These are phyloP conservation scores for Petasospora rhodanensis DNA, from an alignment of 1,139 yeast species.

Conservation along the genomic window DNA sequence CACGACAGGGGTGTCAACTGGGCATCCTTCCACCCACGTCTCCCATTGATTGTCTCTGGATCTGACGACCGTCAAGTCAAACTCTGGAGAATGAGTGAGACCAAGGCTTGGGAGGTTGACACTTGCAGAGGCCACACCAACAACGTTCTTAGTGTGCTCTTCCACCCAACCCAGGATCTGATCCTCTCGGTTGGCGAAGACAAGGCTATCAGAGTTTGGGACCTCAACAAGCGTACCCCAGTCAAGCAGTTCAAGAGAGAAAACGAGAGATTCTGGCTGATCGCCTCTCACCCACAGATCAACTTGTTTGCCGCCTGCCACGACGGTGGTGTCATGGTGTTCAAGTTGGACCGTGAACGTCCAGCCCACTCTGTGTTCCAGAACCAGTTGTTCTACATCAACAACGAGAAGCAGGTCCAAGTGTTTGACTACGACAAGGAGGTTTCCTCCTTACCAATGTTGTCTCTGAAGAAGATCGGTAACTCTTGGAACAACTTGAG, in stretches of 20 bases:
- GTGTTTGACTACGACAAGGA: constrained; percentile 59
- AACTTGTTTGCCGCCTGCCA: constrained; percentile 96
- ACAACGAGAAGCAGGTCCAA: constrained; percentile 84
- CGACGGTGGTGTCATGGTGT: constrained; percentile 97
- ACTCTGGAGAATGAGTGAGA: constrained; percentile 97
- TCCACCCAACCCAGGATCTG: constrained; percentile 92
- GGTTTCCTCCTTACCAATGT: constrained; percentile 70
- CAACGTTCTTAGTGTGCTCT: constrained; percentile 81
- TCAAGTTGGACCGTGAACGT: constrained; percentile 95
- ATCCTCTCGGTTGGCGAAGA: constrained; percentile 94
- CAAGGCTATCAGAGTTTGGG: constrained; percentile 97
- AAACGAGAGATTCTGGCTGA: constrained; percentile 90
- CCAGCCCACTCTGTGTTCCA: constrained; percentile 82
- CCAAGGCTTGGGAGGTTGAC: constrained; percentile 99
- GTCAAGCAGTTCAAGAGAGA: constrained; percentile 95
- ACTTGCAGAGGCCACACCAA: constrained; percentile 97
- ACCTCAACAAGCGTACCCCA: constrained; percentile 86
- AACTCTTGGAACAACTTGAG: constrained; percentile 83
- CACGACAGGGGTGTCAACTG: constrained; percentile 98
- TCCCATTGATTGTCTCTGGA: constrained; percentile 92
- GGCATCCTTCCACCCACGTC: constrained; percentile 97
- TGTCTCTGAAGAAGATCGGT: constrained; percentile 80
- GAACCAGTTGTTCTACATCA: constrained; percentile 66
- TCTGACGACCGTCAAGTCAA: constrained; percentile 96
- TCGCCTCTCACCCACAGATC: constrained; percentile 83